Conservation (phyloP, 257 asterid species). For the Solanum appendiculatum region DNA sequence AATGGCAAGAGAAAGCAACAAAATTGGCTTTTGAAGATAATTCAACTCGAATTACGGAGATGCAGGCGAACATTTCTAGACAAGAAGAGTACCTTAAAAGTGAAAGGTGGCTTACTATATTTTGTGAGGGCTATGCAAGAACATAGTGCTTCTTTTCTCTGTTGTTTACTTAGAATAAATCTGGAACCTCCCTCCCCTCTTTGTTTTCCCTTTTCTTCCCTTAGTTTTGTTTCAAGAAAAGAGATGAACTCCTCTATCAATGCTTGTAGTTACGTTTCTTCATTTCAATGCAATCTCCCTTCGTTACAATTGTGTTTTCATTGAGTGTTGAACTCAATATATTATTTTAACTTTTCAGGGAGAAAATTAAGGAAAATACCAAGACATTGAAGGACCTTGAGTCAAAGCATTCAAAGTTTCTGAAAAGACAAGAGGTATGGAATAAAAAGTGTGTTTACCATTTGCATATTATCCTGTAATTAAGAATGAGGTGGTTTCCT, state of each 20-base stretch:
- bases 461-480: background rate
- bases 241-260: background rate
- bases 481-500: background rate
- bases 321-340: background rate
- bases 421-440: conserved; percentile 78
- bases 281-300: background rate
- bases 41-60: conserved; percentile 36
- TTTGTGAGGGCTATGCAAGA: background rate
- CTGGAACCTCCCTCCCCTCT: background rate
- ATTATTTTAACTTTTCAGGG: conserved; percentile 33
- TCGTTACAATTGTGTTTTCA: background rate
- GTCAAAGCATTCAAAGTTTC: conserved; percentile 53
- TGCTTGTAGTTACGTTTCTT: background rate
- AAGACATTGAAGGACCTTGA: conserved; percentile 69
- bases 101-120: conserved; percentile 47
- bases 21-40: conserved; percentile 67
- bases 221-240: background rate
- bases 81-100: conserved; percentile 60
- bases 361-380: conserved; percentile 58
- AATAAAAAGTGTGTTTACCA: background rate
- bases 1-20: conserved; percentile 96
- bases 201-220: background rate
- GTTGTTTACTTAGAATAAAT: background rate
- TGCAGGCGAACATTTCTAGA: conserved; percentile 46
- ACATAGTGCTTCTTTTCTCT: background rate